Percentiles rank a stretch among this genome's conserved stretches.
Evolutionary conservation across 2,329 filamentous ascomycete species (phyloP).

Genomic region (Aspergillus sp.): DNA sequence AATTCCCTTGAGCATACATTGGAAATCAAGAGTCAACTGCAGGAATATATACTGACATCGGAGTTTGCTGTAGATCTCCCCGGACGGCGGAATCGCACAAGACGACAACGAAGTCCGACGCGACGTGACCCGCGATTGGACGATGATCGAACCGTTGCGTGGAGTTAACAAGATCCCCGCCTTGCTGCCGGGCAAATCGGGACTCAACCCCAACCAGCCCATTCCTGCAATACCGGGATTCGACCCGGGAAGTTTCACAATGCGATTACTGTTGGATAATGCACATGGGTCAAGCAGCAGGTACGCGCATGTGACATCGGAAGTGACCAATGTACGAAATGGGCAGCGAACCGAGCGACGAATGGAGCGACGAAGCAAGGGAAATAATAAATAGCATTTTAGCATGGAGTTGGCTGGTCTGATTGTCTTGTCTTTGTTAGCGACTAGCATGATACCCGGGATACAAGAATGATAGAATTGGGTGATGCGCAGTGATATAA

Average conservation of each 20-base stretch:
- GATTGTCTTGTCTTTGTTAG: background rate
- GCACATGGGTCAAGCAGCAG: background rate
- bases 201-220: background rate
- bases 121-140: conserved; percentile 10
- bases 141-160: conserved; percentile 13
- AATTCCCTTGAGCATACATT: too few relatives aligned
- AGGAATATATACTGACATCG: too few relatives aligned
- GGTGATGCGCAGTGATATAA: too few relatives aligned
- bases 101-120: conserved; percentile 16
- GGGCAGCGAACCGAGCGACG: background rate
- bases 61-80: conserved; percentile 14
- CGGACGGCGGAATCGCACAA: conserved; percentile 17
- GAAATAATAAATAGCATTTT: background rate
- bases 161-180: conserved; percentile 5
- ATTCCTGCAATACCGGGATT: conserved; percentile 5
- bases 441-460: too few relatives aligned
- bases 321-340: background rate
- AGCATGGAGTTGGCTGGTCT: background rate
- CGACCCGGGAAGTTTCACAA: conserved; percentile 10
- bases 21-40: too few relatives aligned
- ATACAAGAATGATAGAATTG: too few relatives aligned
- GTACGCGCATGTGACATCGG: conserved; percentile 5
- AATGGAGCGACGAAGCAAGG: background rate
- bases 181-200: background rate
- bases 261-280: conserved; percentile 12